These are phyloP conservation scores for Aureobasidium sp. DNA, from an alignment of 2,329 filamentous ascomycete genomes.

Conservation along the genomic window DNA sequence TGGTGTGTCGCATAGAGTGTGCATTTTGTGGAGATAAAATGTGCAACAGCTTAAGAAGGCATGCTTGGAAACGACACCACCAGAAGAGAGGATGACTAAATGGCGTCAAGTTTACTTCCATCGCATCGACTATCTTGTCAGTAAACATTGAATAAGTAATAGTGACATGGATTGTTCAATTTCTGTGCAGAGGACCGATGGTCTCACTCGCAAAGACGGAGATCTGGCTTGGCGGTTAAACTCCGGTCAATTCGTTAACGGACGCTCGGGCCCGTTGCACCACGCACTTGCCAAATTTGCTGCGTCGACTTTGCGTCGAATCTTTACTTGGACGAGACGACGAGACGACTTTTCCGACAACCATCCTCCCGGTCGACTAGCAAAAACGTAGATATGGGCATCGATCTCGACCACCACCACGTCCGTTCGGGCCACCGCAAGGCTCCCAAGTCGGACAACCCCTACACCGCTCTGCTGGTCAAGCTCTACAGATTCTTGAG, in stretches of 20 bases:
- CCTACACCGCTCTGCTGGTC: constrained; percentile 62
- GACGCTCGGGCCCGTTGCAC: not conserved
- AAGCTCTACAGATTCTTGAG: constrained; percentile 49
- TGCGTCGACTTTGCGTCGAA: not conserved
- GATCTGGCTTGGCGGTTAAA: not conserved
- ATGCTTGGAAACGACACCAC: not conserved
- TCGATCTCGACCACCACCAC: constrained; percentile 52
- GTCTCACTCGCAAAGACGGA: not conserved
- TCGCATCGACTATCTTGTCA: not conserved
- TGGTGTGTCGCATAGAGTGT: not conserved
- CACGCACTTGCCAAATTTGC: not conserved
- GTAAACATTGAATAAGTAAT: not conserved
- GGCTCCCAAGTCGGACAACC: constrained; percentile 69
- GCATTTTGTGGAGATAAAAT: not conserved
- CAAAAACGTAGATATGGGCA: constrained; percentile 14
- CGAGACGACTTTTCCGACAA: constrained; percentile 12
- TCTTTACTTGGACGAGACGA: not conserved
- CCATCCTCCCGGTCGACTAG: constrained; percentile 4
- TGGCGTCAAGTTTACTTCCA: not conserved
- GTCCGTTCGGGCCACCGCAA: constrained; percentile 56
- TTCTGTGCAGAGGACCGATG: not conserved
- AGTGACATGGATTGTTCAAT: not conserved
- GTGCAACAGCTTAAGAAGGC: not conserved
- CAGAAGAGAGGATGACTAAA: too few relatives aligned
- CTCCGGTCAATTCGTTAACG: not conserved